Base-by-base conservation (phyloP, 1,284 basidiomycete species). In the Uromyces viciae-fabae region DNA sequence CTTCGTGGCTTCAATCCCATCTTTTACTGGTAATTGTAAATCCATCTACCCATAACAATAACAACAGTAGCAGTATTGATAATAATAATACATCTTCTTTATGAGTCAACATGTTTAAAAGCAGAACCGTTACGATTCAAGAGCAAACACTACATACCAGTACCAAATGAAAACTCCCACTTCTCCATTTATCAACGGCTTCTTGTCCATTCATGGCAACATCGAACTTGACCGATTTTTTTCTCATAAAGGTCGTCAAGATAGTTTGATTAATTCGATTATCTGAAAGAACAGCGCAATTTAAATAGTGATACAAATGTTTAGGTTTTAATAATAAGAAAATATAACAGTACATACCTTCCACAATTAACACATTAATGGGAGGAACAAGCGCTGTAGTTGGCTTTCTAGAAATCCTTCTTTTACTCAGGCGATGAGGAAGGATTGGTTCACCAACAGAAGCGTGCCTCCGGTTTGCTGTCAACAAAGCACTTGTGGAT, bases 251-350 rank as follows among this genome's bases (percentile, higher is more conserved):
- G 69, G 93, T 96, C 49, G 93, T 93, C 81, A 99, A 88, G 86
- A 99, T 98, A 36, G 93, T 95, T 85, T 96, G 95, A 86, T 99
- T 99, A 88, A 99, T 99, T 2, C 94, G 93, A 85, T 99, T 99
- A 88, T 99, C 97, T 98, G 84, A 14, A 33, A 75, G 22, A 36
- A 68, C 11, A n/a, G n/a, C n/a, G n/a, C n/a, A n/a, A n/a, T n/a
- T n/a, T n/a, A n/a, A n/a, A n/a, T n/a, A n/a, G n/a, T n/a, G n/a
- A n/a, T n/a, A n/a, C n/a, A n/a, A n/a, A n/a, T n/a, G n/a, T n/a
- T n/a, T n/a, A n/a, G n/a, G n/a, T n/a, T n/a, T n/a, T n/a, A 62
- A 84, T 77, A 69, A 73, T 49, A 81, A 71, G 79, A 58, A 17
- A 56, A 82, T n/a, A 75, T 25, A 28, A 25, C 1, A 72, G 68